Base-by-base conservation (phyloP, 768 basidiomycete species). In the Sistotremastrum niveocremeum region DNA sequence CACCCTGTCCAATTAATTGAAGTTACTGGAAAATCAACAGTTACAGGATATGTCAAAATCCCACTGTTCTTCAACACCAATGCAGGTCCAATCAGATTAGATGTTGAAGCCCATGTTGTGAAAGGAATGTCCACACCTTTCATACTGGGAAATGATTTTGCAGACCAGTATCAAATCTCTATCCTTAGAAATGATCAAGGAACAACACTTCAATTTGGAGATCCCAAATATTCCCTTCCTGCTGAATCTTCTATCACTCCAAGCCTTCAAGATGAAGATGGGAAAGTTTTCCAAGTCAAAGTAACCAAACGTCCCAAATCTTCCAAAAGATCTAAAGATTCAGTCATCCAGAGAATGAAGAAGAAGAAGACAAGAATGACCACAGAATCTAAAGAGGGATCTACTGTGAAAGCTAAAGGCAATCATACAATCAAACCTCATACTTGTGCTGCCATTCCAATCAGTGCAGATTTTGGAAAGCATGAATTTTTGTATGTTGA, bases 101-200 rank as follows among this genome's bases (percentile, higher is more conserved):
- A n/a, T n/a, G n/a, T n/a, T n/a, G n/a, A n/a, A n/a, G n/a, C n/a
- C n/a, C n/a, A n/a, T n/a, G 52, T 55, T 1, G 56, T 57, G 34
- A 49, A 48, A 47, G 52, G 49, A 10, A 57, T 57, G 56, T 44
- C 54, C 10, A 49, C 55, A 2, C 56, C 55, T 6, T 44, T 58
- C 31, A 46, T 58, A 4, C 42, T 58, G 3, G 56, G 54, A 30
- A 53, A 57, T 40, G 56, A 57, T 37, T 57, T 57, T n/a, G n/a
- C 61, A 4, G 62, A 62, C 48, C 58, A 62, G 34, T 66, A 64
- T 37, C 53, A 50, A 2, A 44, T 66, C 4, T 62, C 64, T 0
- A 37, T 64, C 1, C 37, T 60, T 3, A n/a, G 58, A 36, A 8
- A 52, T 10, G 48, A 51, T 29, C 40, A 46, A 3, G 38, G 46